A percentile compares a stretch with the other conserved stretches of the same genome.
phyloP scores from a whole-genome alignment of 257 asterid species.

The Solanum neorickii region DNA sequence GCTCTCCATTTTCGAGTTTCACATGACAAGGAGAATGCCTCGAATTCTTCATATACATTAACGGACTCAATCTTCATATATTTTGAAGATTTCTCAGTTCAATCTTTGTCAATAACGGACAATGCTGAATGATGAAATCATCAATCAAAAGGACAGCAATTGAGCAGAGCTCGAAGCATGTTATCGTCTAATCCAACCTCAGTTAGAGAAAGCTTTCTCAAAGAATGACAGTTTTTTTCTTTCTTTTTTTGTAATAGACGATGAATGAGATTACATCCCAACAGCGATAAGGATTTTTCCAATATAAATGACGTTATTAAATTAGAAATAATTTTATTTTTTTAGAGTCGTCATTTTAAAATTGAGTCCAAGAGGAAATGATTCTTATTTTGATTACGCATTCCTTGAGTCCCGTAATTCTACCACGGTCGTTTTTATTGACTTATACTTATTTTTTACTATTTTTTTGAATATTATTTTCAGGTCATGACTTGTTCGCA shows the following conservation, averaged over 20 bases:
- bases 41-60: not conserved
- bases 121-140: not conserved
- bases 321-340: too few relatives aligned
- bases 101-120: not conserved
- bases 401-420: too few relatives aligned
- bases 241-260: not conserved
- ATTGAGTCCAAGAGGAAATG: too few relatives aligned
- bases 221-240: not conserved
- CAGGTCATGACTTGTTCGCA: too few relatives aligned
- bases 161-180: not conserved
- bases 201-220: not conserved
- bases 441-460: too few relatives aligned
- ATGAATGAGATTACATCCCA: not conserved
- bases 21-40: not conserved
- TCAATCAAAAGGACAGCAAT: not conserved
- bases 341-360: too few relatives aligned
- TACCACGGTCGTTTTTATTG: too few relatives aligned
- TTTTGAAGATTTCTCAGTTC: not conserved
- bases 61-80: not conserved
- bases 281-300: not conserved
- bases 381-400: too few relatives aligned
- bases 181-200: not conserved
- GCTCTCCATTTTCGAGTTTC: not conserved
- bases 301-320: too few relatives aligned
- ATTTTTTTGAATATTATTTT: too few relatives aligned